Base-by-base conservation (phyloP, 495 filamentous ascomycete genomes). In the Podospora tetraspora region DNA sequence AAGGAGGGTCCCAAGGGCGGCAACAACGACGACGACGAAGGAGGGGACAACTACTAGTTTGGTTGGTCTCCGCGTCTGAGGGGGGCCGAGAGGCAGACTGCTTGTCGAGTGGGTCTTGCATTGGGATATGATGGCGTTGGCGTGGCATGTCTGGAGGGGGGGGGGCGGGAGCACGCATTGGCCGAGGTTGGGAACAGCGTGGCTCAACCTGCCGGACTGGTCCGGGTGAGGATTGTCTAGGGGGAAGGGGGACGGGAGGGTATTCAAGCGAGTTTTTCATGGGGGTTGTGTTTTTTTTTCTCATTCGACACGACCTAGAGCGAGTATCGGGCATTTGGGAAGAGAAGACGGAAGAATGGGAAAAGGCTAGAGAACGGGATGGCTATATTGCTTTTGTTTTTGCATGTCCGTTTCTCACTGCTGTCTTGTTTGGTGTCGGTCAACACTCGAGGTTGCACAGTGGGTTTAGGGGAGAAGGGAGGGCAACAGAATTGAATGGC, bases 1-100 rank as follows among this genome's bases (percentile, higher is more conserved):
- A 97, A 97, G 79, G 93, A 96, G 71, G 90, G 90, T 3, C 82
- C 87, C 19, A 88, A 90, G 61, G 82, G 86, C 59, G 83, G 84
- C 62, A 86, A 86, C 22, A 87, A 88, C 30, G 88, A 87, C n/a
- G 87, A 90, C 57, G 89, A 88, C 25, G 84, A 87, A 25, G 79
- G 79, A 19, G 72, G 75, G 10, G 8, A 65, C 24, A 6, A 29
- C 63, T 24, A 65, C 63, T 65, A 57, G 27, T 8, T 7, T 10
- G 29, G 8, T 7, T 10, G 29, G 8, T 30, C 29, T 10, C 29
- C 29, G 10, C 8, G 29, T 30, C 29, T 1, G 27, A 6, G 25
- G 25, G 3, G 25, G 25, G 25, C 3, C 25, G 24, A 30, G 30
- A 32, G 11, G 10, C 30, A 32, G 34, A 13, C 13, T 37, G 12